Conservation (phyloP, 208 protist species). For the Trypanosoma lewisi region DNA sequence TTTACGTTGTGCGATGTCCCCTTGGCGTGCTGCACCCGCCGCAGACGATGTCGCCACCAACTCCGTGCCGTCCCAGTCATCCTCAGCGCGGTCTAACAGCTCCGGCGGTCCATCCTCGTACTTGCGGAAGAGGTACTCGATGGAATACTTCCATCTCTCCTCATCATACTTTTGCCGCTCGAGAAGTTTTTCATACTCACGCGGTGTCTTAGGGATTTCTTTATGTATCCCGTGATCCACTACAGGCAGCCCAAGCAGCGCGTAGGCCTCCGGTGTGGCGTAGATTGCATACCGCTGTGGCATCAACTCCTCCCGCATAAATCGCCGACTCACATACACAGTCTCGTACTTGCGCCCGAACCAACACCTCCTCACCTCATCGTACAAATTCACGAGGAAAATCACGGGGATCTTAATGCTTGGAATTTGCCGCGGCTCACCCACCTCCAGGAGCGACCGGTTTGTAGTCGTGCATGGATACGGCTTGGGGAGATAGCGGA, state of each 20-base stretch:
- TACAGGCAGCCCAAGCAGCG: conserved; percentile 72
- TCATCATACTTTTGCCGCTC: conserved; percentile 87
- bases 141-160: conserved; percentile 88
- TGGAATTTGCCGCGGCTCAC: conserved; percentile 77
- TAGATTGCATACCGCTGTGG: conserved; percentile 88
- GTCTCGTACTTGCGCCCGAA: conserved; percentile 83
- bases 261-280: conserved; percentile 84
- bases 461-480: conserved; percentile 79
- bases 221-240: conserved; percentile 76
- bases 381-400: conserved; percentile 82
- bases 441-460: conserved; percentile 78
- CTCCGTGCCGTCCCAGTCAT: conserved; percentile 73
- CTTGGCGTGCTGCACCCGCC: conserved; percentile 37
- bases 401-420: conserved; percentile 77
- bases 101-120: conserved; percentile 82
- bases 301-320: conserved; percentile 79
- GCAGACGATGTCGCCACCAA: conserved; percentile 28
- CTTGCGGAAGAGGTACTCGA: conserved; percentile 88
- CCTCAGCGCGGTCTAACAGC: conserved; percentile 64
- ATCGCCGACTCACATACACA: conserved; percentile 65
- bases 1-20: conserved; percentile 49
- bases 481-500: conserved; percentile 71
- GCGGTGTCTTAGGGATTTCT: conserved; percentile 75
- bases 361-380: conserved; percentile 62
- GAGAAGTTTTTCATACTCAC: conserved; percentile 80